Conservation (phyloP, 805 yeast species). For the Helenozyma rhizophorensis region DNA sequence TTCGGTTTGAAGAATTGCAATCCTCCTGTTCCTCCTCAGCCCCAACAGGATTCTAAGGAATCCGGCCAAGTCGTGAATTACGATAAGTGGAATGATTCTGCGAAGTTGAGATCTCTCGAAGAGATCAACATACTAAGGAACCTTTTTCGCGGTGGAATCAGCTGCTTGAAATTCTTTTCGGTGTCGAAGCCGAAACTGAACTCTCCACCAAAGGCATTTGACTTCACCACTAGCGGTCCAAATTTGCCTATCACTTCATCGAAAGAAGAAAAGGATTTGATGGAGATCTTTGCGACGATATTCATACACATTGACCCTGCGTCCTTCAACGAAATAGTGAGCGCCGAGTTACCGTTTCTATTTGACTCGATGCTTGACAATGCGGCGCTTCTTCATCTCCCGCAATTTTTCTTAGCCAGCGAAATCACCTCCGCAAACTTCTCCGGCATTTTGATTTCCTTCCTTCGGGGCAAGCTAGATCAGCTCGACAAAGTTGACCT, state of each 20-base stretch:
- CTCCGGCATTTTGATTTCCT: constrained; percentile 75
- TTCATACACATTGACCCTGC: constrained; percentile 94
- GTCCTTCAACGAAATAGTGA: constrained; percentile 88
- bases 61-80: constrained; percentile 36
- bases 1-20: constrained; percentile 87
- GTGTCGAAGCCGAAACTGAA: constrained; percentile 47
- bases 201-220: constrained; percentile 33
- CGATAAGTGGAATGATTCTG: constrained; percentile 76
- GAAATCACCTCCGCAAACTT: constrained; percentile 93
- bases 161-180: constrained; percentile 73
- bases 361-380: constrained; percentile 77
- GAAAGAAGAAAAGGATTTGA: constrained; percentile 89
- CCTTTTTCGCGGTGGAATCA: constrained; percentile 78
- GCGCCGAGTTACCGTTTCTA: constrained; percentile 70
- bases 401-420: constrained; percentile 90
- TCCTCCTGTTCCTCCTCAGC: constrained; percentile 58
- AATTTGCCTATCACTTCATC: constrained; percentile 81
- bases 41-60: constrained; percentile 42
- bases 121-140: constrained; percentile 74
- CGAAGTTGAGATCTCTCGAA: constrained; percentile 77
- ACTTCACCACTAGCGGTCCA: constrained; percentile 72
- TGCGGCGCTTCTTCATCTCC: constrained; percentile 82
- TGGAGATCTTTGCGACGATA: constrained; percentile 93
- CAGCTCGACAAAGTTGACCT: constrained; percentile 79
- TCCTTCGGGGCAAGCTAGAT: constrained; percentile 65